These are phyloP conservation scores for Platanthera zijinensis DNA, from an alignment of 106 monocot species.

Conservation along the genomic window DNA sequence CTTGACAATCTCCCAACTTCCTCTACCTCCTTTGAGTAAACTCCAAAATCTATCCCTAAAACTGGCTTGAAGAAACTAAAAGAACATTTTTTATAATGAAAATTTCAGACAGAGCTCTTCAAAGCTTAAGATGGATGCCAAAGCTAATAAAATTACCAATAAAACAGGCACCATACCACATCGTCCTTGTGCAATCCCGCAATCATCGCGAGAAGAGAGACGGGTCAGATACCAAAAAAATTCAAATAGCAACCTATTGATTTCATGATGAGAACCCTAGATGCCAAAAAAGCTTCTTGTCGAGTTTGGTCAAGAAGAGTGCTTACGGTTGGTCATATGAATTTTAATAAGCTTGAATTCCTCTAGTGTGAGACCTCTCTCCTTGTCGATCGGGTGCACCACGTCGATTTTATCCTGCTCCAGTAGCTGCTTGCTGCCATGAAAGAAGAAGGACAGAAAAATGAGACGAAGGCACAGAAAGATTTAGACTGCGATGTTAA, in stretches of 20 bases:
- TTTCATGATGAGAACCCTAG: not conserved
- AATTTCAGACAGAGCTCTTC: not conserved
- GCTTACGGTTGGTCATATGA: constrained; percentile 64
- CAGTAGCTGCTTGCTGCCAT: constrained; percentile 53
- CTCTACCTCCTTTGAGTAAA: too few species aligned
- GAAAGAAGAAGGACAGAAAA: not conserved
- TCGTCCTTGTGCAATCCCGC: not conserved
- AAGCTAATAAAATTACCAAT: not conserved
- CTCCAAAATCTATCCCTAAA: too few species aligned
- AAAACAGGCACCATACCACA: not conserved
- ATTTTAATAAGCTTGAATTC: constrained; percentile 77
- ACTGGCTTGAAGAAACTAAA: not conserved
- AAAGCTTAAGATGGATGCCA: not conserved
- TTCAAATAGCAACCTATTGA: not conserved
- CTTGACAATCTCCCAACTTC: too few species aligned
- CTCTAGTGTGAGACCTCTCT: constrained; percentile 51
- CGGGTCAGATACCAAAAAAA: not conserved
- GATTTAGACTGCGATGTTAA: not conserved
- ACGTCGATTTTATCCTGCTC: constrained; percentile 55
- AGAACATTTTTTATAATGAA: not conserved
- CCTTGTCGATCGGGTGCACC: constrained; percentile 44
- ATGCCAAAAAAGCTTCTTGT: not conserved
- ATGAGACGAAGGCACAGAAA: not conserved
- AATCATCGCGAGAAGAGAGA: not conserved
- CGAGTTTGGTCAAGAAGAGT: not conserved